Conservation (phyloP, 495 filamentous ascomycete species). For the Penicillium malachiteum region DNA sequence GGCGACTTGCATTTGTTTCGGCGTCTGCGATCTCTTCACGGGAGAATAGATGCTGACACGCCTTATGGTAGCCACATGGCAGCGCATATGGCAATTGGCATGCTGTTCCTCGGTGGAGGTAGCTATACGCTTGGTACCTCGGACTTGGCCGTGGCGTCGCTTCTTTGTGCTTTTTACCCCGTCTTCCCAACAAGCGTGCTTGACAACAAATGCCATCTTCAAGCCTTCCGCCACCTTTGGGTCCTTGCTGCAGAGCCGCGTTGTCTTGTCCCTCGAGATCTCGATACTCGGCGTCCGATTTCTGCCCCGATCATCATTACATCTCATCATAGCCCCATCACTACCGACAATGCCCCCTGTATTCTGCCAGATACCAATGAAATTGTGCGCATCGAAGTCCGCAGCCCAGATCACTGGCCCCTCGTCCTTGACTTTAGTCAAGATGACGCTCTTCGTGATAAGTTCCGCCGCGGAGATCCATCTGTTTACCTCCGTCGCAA, state of each 20-base stretch:
- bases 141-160: conserved; percentile 76
- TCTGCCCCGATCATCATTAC: conserved; percentile 65
- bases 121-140: conserved; percentile 90
- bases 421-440: conserved; percentile 74
- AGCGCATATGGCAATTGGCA: conserved; percentile 85
- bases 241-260: conserved; percentile 87
- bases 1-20: conserved; percentile 88
- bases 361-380: conserved; percentile 76
- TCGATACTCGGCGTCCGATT: conserved; percentile 76
- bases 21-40: conserved; percentile 83
- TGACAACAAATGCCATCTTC: conserved; percentile 90
- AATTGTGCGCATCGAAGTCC: conserved; percentile 65
- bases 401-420: conserved; percentile 77
- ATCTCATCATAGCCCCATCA: conserved; percentile 46
- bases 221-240: conserved; percentile 98
- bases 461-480: conserved; percentile 69
- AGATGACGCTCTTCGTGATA: conserved; percentile 59
- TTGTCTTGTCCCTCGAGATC: conserved; percentile 81
- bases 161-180: conserved; percentile 92
- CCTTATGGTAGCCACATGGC: conserved; percentile 94
- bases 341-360: conserved; percentile 64
- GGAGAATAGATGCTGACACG: conserved; percentile 78
- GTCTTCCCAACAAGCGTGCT: conserved; percentile 84
- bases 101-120: conserved; percentile 88
- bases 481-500: conserved; percentile 80